Base-by-base conservation (phyloP, 202 grass and related monocot species). In the Panicum hallii region DNA sequence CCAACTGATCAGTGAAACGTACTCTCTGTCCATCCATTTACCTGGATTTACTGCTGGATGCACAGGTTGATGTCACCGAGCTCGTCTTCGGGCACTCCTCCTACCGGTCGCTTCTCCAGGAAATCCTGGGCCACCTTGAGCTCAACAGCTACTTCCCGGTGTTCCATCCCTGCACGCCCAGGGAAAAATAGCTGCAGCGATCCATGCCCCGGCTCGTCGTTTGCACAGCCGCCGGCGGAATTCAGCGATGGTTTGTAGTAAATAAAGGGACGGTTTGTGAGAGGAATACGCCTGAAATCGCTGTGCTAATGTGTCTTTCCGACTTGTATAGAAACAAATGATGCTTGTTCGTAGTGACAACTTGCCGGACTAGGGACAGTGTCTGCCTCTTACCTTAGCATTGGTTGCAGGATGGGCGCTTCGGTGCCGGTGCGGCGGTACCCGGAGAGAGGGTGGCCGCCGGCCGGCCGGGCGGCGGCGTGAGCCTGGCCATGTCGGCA, bases 1-100 rank as follows among this genome's bases (percentile, higher is more conserved):
- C 54, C 52, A 43, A 71, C 65, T 36, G 83, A 19, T 22, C 52
- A 1, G 56, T 9, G 14, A 67, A 32, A n/a, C 5, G 56, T 58
- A 11, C 67, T 85, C 11, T 47, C 10, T 30, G 8, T 76, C 52
- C 70, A n/a, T 5, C 46, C 26, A 9, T 23, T 79, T 7, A n/a
- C 69, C 22, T 72, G 19, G 61, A 6, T 48, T 9, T 4, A 17
- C 75, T 49, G 50, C 13, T 83, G 14, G 32, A 46, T 57, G 30
- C 49, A 63, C 90, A 97, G 97, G 92, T 99, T 85, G 97, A 96
- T 63, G 91, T 89, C 14, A 96, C 88, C 11, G 93, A 92, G 53
- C 85, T 92, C 67, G 88, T 99, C 66, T 88, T 91, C 3, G 84
- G 93, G 36, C 92, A 97, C 47, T 90, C 93, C 5, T 99, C 97